These are phyloP conservation scores for Nothopassalora personata DNA, from an alignment of 2,329 filamentous ascomycete genomes.

Conservation along the genomic window DNA sequence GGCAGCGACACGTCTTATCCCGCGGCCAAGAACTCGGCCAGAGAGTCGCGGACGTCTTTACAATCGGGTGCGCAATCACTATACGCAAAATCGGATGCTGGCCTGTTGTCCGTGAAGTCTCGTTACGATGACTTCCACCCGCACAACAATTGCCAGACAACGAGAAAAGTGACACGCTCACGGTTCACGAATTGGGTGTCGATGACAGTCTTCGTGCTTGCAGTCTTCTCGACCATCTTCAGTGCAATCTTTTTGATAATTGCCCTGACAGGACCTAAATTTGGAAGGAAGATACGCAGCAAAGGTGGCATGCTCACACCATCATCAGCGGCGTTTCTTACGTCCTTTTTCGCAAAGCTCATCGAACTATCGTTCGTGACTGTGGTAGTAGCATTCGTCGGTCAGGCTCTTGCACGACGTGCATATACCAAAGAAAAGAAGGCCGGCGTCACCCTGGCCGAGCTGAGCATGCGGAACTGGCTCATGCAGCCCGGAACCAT, in stretches of 20 bases:
- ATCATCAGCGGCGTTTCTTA: constrained; percentile 61
- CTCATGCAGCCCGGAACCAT: constrained; percentile 55
- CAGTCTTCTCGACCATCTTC: constrained; percentile 58
- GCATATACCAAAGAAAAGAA: constrained; percentile 52
- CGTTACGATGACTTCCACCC: constrained; percentile 24
- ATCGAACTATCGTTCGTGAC: constrained; percentile 76
- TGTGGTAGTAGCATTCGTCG: constrained; percentile 67
- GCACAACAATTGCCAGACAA: constrained; percentile 21
- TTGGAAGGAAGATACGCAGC: constrained; percentile 53
- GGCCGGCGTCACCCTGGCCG: constrained; percentile 64
- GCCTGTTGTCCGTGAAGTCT: constrained; percentile 19
- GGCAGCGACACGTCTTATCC: constrained; percentile 12
- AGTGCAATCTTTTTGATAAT: constrained; percentile 63
- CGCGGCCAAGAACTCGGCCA: constrained; percentile 8
- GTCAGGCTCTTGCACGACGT: constrained; percentile 67
- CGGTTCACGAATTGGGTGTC: constrained; percentile 43
- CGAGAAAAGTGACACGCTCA: constrained; percentile 7
- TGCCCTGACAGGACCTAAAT: constrained; percentile 58
- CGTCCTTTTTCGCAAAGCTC: constrained; percentile 66
- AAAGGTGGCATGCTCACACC: constrained; percentile 49
- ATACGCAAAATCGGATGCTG: constrained; percentile 25
- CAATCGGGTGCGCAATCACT: constrained; percentile 21
- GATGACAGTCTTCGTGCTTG: constrained; percentile 39
- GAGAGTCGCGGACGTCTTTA: constrained; percentile 20
- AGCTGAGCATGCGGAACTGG: constrained; percentile 75